Conservation (phyloP, 805 yeast species). For the Hanseniaspora opuntiae region DNA sequence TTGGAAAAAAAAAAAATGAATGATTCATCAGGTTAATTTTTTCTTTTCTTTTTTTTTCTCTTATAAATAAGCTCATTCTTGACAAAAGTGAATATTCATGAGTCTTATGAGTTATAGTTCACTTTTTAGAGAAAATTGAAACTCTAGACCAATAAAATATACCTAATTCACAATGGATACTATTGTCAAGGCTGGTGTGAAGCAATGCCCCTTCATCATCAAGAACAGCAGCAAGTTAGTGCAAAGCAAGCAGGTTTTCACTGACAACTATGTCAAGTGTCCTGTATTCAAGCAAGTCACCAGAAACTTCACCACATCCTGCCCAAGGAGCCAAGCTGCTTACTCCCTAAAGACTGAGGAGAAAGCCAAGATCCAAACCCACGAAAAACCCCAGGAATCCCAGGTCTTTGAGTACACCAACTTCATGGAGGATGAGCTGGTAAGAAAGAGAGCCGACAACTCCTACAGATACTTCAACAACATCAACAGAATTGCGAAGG, state of each 20-base stretch:
- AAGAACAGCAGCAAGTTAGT: slow-evolving; percentile 11
- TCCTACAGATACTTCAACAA: slow-evolving; percentile 94
- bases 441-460: slow-evolving; percentile 68
- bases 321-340: slow-evolving; percentile 25
- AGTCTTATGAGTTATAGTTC: too few species aligned
- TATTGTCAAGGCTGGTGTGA: slow-evolving; percentile 10
- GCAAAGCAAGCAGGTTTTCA: slow-evolving; percentile 9
- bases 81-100: not conserved
- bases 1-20: too few species aligned
- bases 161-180: not conserved
- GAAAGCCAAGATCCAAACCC: slow-evolving; percentile 18
- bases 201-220: slow-evolving; percentile 10
- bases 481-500: slow-evolving; percentile 86
- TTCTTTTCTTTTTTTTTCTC: not conserved
- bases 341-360: slow-evolving; percentile 24
- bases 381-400: slow-evolving; percentile 28
- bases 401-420: slow-evolving; percentile 53
- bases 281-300: slow-evolving; percentile 87
- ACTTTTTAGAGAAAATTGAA: too few species aligned
- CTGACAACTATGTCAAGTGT: slow-evolving; percentile 29
- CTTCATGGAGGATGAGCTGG: slow-evolving; percentile 50
- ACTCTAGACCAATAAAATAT: too few species aligned
- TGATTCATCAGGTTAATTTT: too few species aligned
- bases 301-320: slow-evolving; percentile 27
- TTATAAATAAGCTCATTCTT: not conserved